These are phyloP conservation scores for Ophiostoma montium DNA, from an alignment of 2,329 filamentous ascomycete species.

Conservation along the genomic window DNA sequence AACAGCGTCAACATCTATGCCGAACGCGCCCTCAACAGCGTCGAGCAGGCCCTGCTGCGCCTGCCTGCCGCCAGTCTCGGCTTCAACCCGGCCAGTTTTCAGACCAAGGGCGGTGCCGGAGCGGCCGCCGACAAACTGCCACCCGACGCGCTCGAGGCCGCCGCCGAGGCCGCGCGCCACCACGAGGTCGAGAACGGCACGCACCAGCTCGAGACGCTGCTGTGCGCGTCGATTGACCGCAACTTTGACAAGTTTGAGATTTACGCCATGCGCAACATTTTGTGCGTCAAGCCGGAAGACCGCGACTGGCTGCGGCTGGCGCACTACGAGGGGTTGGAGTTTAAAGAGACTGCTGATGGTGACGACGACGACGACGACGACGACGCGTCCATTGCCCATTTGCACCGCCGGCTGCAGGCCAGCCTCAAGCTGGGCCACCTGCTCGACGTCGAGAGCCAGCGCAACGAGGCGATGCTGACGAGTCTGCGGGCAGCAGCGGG, in stretches of 20 bases:
- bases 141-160: slow-evolving; percentile 5
- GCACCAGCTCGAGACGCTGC: slow-evolving; percentile 69
- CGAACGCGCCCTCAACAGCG: slow-evolving; percentile 74
- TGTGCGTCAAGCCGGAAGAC: slow-evolving; percentile 55
- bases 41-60: slow-evolving; percentile 67
- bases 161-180: slow-evolving; percentile 33
- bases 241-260: slow-evolving; percentile 82
- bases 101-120: slow-evolving; percentile 8
- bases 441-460: slow-evolving; percentile 53
- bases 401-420: slow-evolving; percentile 62
- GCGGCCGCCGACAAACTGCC: slow-evolving; percentile 3
- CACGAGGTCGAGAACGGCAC: slow-evolving; percentile 79
- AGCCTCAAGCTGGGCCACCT: slow-evolving; percentile 61
- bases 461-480: slow-evolving; percentile 56
- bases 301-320: slow-evolving; percentile 65
- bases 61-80: slow-evolving; percentile 65
- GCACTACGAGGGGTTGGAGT: slow-evolving; percentile 64
- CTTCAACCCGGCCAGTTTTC: slow-evolving; percentile 42
- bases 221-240: slow-evolving; percentile 69
- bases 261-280: slow-evolving; percentile 75
- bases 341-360: too few relatives aligned
- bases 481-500: slow-evolving; percentile 40
- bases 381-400: slow-evolving; percentile 50
- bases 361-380: slow-evolving; percentile 9
- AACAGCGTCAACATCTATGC: slow-evolving; percentile 91